These are phyloP conservation scores for Pleurotus sapidus DNA, from an alignment of 768 basidiomycete species.

Conservation along the genomic window DNA sequence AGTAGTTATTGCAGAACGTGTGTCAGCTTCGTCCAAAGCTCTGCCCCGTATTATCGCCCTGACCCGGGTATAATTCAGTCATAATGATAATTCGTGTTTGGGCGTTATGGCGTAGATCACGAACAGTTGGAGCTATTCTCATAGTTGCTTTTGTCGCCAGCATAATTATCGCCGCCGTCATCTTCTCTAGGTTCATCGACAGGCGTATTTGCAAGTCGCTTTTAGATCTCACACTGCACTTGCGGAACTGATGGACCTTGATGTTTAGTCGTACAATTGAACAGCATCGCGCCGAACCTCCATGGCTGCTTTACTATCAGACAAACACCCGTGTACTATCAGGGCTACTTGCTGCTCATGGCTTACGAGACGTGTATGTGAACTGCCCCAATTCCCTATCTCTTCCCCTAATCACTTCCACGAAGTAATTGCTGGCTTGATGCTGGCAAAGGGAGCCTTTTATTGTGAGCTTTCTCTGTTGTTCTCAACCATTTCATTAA, in stretches of 20 bases:
- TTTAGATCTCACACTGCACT: too few species aligned
- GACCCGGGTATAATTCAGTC: background rate
- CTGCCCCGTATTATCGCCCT: too few species aligned
- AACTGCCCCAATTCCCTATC: background rate
- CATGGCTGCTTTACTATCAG: background rate
- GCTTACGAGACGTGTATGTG: background rate
- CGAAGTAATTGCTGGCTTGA: background rate
- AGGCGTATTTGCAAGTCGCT: background rate
- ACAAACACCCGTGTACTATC: background rate
- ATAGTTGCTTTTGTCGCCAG: background rate
- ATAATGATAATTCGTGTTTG: constrained; percentile 1
- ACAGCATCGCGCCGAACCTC: background rate
- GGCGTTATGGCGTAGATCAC: background rate
- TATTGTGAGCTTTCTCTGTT: background rate
- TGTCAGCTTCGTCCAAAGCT: background rate
- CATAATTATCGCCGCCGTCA: background rate
- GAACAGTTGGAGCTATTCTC: background rate
- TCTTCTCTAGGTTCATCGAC: background rate
- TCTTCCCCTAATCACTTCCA: background rate
- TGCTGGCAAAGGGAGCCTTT: background rate
- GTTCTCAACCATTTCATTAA: too few species aligned
- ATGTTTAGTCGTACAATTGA: background rate
- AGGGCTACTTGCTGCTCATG: background rate
- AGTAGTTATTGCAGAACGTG: background rate
- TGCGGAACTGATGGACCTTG: too few species aligned